Percentiles rank a stretch among this genome's conserved stretches.
Conservation (phyloP, 116 monocot genomes). For the Cymodocea nodosa region DNA sequence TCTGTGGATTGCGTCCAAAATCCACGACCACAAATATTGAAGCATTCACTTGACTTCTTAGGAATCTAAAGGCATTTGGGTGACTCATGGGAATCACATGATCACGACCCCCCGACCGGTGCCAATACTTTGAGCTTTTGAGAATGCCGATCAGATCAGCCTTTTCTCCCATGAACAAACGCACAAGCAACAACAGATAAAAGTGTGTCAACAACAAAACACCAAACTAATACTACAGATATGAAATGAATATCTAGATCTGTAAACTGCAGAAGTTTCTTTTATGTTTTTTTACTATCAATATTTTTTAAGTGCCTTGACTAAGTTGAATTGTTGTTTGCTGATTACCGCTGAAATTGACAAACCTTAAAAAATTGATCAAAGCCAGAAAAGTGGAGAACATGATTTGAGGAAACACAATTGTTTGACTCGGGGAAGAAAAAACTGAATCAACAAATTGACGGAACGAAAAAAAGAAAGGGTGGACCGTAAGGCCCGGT, state of each 20-base stretch:
- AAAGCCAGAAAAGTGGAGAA: too few species aligned
- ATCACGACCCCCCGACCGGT: constrained; percentile 69
- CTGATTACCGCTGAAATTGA: too few species aligned
- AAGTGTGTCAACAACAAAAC: background rate
- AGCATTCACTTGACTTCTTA: constrained; percentile 60
- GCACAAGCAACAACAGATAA: background rate
- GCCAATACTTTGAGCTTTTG: constrained; percentile 63
- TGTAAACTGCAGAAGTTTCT: background rate
- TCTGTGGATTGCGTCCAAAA: constrained; percentile 62
- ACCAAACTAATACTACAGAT: background rate
- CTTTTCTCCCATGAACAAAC: constrained; percentile 17
- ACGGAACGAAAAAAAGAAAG: background rate
- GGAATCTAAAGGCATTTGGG: constrained; percentile 95
- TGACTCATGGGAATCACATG: constrained; percentile 94
- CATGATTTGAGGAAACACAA: too few species aligned
- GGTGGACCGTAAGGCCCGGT: background rate
- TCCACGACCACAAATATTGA: constrained; percentile 85
- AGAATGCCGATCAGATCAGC: constrained; percentile 61
- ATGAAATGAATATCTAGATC: background rate
- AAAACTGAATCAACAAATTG: too few species aligned
- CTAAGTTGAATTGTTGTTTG: too few species aligned
- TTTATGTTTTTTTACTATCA: too few species aligned
- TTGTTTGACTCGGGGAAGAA: too few species aligned
- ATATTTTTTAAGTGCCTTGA: too few species aligned
- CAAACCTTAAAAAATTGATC: too few species aligned